Base-by-base conservation (phyloP, 2,329 filamentous ascomycete genomes). In the Chrysoporthe cubensis region DNA sequence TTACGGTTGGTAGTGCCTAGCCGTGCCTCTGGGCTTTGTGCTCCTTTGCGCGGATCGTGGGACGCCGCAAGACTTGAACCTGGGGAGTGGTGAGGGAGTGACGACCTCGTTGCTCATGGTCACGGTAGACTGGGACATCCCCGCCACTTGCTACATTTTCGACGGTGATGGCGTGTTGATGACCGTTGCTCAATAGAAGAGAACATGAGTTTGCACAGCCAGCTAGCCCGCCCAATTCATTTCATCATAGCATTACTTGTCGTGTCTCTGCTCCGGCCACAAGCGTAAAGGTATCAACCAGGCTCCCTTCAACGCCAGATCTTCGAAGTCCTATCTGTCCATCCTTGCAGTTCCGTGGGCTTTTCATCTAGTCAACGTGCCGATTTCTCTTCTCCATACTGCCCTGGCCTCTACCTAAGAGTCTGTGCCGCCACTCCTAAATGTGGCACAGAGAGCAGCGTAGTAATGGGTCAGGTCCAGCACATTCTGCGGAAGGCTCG, bases 401-500 rank as follows among this genome's bases (percentile, higher is more conserved):
- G 26, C 63, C 11, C 11, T 50, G 37, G 8, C 34, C 26, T 64
- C n/a, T 57, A 32, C 65, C 81, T 86, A 95, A 74, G 90, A 91
- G 74, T 97, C 94, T 37, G 91, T 97, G 4, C 96, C 96, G 75
- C 90, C 96, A 85, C 94, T 98, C 75, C 94, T 89, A 82, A 99
- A 99, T 0, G 93, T 94, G 26, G 95, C 94, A 78, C 96, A 99
- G 46, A 99, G 84, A 66, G 93, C 93, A 26, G 95, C 96, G 77
- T 99, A 99, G 77, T 97, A 92, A 79, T 99, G 95, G 37, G 96
- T 98, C 69, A 99, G 82, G 77, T 98, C 95, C 65, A 98, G 85
- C 50, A 99, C 94, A 69, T 92, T 90, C 80, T 98, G 96, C 13
- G 95, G 94, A 70, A 99, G 82, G 78, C 92, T 97, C 2, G 95